These are phyloP conservation scores for Cystobasidium slooffiae DNA, from an alignment of 1,284 basidiomycete species.

Conservation along the genomic window DNA sequence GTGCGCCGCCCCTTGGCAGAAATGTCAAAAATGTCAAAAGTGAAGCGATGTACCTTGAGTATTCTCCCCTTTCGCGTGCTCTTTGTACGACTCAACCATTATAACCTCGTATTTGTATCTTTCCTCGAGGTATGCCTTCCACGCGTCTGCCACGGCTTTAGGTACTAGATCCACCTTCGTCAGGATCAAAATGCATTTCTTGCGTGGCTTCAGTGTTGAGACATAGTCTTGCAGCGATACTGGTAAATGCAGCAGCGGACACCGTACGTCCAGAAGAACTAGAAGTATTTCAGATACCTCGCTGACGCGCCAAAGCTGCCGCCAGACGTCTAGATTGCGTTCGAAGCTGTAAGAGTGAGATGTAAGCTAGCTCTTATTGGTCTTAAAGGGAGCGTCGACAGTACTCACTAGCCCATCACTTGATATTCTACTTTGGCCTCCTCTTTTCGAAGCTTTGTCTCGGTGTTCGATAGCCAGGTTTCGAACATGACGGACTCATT, in stretches of 20 bases:
- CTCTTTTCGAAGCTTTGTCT: conserved; percentile 34
- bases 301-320: conserved; percentile 69
- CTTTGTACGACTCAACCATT: conserved; percentile 51
- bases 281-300: conserved; percentile 56
- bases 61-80: conserved; percentile 50
- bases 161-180: conserved; percentile 82
- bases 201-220: conserved; percentile 58
- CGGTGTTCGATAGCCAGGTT: conserved; percentile 48
- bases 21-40: background rate
- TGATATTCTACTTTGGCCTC: conserved; percentile 12
- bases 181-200: conserved; percentile 74
- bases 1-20: conserved; percentile 35
- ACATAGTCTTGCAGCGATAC: conserved; percentile 62
- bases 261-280: conserved; percentile 67
- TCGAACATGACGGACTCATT: conserved; percentile 49
- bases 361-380: background rate
- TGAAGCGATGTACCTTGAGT: conserved; percentile 50
- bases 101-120: conserved; percentile 62
- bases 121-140: conserved; percentile 64
- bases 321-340: conserved; percentile 87
- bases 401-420: conserved; percentile 39
- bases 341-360: conserved; percentile 63
- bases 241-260: conserved; percentile 68
- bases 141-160: conserved; percentile 64
- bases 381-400: conserved; percentile 10